Percentiles rank a stretch among this genome's conserved stretches.
Evolutionary conservation across 345 rosid genomes (phyloP).

Genomic region (Populus tremula): DNA sequence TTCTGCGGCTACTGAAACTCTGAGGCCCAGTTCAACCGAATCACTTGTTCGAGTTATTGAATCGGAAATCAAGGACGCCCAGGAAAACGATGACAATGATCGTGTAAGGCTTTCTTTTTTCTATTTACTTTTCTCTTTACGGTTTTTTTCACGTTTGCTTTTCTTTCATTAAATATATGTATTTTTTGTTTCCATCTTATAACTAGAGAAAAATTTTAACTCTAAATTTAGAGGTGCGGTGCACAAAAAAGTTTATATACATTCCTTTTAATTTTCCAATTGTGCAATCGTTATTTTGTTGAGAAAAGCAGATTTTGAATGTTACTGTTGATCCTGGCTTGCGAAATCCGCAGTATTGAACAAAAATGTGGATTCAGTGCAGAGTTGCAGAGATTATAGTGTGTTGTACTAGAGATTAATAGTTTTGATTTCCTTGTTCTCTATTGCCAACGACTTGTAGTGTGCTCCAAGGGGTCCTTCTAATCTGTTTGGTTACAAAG

Average conservation of each 20-base stretch:
- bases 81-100: slow-evolving; percentile 53
- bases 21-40: slow-evolving; percentile 44
- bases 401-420: too few species aligned
- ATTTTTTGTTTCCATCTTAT: neutral
- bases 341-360: neutral
- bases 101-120: slow-evolving; percentile 32
- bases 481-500: neutral
- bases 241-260: neutral
- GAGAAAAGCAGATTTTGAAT: neutral
- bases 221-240: neutral
- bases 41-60: slow-evolving; percentile 61
- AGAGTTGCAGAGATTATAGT: too few species aligned
- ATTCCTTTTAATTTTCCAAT: neutral
- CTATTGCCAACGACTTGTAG: neutral
- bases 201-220: too few species aligned
- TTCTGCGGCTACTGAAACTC: slow-evolving; percentile 37
- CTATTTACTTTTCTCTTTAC: neutral
- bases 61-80: slow-evolving; percentile 59
- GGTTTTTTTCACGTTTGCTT: neutral
- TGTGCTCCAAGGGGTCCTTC: neutral
- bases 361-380: neutral
- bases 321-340: neutral
- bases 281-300: neutral
- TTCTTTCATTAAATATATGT: neutral
- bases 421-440: neutral